Evolutionary conservation across 208 protist genomes (phyloP).

Genomic region (Strigomonas culicis): DNA sequence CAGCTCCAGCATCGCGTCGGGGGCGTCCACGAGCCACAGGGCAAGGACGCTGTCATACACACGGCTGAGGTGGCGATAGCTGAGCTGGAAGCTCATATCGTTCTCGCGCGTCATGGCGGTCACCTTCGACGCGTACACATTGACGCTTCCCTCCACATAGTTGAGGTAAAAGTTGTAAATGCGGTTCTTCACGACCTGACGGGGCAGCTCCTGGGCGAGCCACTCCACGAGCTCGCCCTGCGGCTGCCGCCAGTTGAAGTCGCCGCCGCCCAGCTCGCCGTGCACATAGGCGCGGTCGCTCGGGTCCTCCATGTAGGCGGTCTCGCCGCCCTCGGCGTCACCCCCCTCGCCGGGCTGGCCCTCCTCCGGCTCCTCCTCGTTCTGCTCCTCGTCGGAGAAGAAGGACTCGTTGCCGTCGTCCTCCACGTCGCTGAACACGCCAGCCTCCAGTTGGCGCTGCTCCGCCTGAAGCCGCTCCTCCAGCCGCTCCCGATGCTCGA

Average conservation of each 20-base stretch:
- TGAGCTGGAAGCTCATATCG: conserved; percentile 91
- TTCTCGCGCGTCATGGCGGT: conserved; percentile 91
- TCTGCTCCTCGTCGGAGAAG: conserved; percentile 20
- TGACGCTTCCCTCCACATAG: conserved; percentile 76
- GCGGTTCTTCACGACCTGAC: conserved; percentile 83
- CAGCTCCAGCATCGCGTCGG: conserved; percentile 96
- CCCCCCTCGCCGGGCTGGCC: conserved; percentile 7
- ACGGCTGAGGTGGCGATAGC: conserved; percentile 92
- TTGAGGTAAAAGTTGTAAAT: conserved; percentile 92
- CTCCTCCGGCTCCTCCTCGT: conserved; percentile 18
- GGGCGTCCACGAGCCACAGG: conserved; percentile 96
- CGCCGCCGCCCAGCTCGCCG: conserved; percentile 66
- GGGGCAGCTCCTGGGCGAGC: conserved; percentile 87
- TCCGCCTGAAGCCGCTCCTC: conserved; percentile 58
- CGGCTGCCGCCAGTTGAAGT: conserved; percentile 87
- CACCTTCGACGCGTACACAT: conserved; percentile 81
- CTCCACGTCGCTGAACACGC: conserved; percentile 84
- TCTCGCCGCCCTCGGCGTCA: conserved; percentile 11
- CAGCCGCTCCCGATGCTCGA: conserved; percentile 68
- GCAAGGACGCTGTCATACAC: conserved; percentile 90
- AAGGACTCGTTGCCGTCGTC: conserved; percentile 42
- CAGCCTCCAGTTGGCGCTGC: conserved; percentile 63
- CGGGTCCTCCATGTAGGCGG: conserved; percentile 25
- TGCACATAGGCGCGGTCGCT: conserved; percentile 68
- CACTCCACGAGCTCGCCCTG: conserved; percentile 87